Evolutionary conservation across 345 rosid species (phyloP).

Genomic region (Angophora floribunda): DNA sequence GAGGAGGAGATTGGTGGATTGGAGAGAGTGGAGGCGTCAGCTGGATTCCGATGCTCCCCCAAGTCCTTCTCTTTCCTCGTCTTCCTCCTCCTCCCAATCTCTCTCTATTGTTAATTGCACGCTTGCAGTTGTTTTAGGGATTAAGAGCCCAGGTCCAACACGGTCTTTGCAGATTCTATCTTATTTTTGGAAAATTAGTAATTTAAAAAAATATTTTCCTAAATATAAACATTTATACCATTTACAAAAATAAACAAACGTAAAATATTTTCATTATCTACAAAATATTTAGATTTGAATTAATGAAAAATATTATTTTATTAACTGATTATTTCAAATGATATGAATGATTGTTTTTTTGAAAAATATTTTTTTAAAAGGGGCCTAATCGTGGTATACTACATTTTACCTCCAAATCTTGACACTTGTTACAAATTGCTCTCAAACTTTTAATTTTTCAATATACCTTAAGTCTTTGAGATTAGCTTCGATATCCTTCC

Average conservation of each 20-base stretch:
- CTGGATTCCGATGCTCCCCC: not conserved
- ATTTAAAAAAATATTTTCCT: too few species aligned
- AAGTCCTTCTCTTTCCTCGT: not conserved
- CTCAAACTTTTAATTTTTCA: not conserved
- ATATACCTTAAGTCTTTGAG: not conserved
- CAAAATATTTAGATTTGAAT: too few species aligned
- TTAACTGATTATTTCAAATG: too few species aligned
- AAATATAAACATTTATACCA: fast-evolving
- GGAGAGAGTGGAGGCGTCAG: not conserved
- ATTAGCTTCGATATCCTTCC: fast-evolving
- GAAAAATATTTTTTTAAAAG: too few species aligned
- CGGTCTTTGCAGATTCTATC: not conserved
- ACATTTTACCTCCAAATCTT: not conserved
- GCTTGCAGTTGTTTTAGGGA: not conserved
- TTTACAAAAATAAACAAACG: fast-evolving
- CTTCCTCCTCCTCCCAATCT: not conserved
- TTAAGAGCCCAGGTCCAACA: not conserved
- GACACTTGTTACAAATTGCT: not conserved
- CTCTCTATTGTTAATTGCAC: not conserved
- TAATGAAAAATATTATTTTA: too few species aligned
- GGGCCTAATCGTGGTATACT: fast-evolving
- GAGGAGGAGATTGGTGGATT: not conserved
- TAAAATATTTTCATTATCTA: too few species aligned
- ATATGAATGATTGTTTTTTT: too few species aligned
- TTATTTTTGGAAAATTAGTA: not conserved